phyloP scores from a whole-genome alignment of 768 basidiomycete species.

The Pleurotus tuoliensis region DNA sequence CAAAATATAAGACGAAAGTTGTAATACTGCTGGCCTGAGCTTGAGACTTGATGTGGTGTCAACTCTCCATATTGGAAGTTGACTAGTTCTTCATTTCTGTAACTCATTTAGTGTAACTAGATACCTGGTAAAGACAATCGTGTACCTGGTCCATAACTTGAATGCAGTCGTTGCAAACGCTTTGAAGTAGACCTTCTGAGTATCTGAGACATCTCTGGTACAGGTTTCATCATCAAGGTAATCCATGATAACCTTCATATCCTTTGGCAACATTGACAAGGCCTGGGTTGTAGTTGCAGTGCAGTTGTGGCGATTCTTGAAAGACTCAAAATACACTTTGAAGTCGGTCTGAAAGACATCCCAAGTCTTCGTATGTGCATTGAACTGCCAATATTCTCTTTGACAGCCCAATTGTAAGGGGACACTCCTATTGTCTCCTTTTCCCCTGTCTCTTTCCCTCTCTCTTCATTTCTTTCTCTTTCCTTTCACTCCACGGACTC shows the following conservation, averaged over 20 bases:
- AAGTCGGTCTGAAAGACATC: slow-evolving; percentile 15
- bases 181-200: slow-evolving; percentile 13
- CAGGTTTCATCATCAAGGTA: neutral
- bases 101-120: neutral
- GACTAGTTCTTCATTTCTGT: slow-evolving; percentile 15
- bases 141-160: slow-evolving; percentile 14
- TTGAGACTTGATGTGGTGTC: slow-evolving; percentile 5
- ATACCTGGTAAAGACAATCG: neutral
- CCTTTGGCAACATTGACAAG: slow-evolving; percentile 6
- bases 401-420: slow-evolving; percentile 14
- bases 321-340: slow-evolving; percentile 6
- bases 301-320: slow-evolving; percentile 9
- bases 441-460: too few species aligned
- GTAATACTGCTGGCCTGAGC: slow-evolving; percentile 6
- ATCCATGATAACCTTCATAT: slow-evolving; percentile 7
- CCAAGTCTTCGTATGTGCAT: slow-evolving; percentile 10
- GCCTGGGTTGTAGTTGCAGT: slow-evolving; percentile 4
- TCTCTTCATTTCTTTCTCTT: too few species aligned
- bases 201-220: neutral
- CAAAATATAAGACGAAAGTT: slow-evolving; percentile 16
- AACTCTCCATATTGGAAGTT: slow-evolving; percentile 11
- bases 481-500: too few species aligned
- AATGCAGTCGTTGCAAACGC: slow-evolving; percentile 15
- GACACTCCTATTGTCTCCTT: too few species aligned
- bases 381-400: slow-evolving; percentile 16